phyloP scores from a whole-genome alignment of 169 alveolate genomes.

The Plasmodium malariae region DNA sequence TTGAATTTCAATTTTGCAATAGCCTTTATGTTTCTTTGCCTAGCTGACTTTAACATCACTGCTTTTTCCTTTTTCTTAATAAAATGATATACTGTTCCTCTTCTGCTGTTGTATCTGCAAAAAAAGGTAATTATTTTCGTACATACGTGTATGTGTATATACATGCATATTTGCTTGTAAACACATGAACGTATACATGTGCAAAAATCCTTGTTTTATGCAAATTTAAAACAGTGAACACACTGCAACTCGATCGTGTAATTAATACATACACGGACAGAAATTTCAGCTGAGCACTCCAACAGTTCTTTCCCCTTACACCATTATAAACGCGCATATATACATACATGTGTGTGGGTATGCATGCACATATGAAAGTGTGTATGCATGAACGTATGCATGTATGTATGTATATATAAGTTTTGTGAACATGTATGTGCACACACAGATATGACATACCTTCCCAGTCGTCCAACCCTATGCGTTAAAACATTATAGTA shows the following conservation, averaged over 20 bases:
- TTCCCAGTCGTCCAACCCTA: conserved; percentile 65
- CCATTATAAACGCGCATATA: background rate
- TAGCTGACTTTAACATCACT: conserved; percentile 26
- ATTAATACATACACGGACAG: background rate
- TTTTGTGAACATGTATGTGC: background rate
- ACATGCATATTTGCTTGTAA: background rate
- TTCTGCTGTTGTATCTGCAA: conserved; percentile 41
- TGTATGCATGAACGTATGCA: background rate
- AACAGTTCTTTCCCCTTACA: background rate
- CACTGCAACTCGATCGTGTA: no score
- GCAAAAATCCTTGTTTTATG: no score
- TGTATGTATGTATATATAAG: background rate
- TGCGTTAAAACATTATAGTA: conserved; percentile 70
- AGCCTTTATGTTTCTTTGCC: conserved; percentile 30
- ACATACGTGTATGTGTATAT: background rate
- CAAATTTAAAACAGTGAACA: no score
- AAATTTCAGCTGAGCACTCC: background rate
- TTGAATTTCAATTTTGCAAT: conserved; percentile 18
- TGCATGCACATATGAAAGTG: background rate
- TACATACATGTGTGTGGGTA: background rate
- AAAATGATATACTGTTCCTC: conserved; percentile 66
- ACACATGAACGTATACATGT: background rate
- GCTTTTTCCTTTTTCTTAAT: conserved; percentile 21
- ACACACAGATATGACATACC: no score
- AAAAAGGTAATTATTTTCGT: background rate